Conservation (phyloP, 805 yeast species). For the Candida dendrica region DNA sequence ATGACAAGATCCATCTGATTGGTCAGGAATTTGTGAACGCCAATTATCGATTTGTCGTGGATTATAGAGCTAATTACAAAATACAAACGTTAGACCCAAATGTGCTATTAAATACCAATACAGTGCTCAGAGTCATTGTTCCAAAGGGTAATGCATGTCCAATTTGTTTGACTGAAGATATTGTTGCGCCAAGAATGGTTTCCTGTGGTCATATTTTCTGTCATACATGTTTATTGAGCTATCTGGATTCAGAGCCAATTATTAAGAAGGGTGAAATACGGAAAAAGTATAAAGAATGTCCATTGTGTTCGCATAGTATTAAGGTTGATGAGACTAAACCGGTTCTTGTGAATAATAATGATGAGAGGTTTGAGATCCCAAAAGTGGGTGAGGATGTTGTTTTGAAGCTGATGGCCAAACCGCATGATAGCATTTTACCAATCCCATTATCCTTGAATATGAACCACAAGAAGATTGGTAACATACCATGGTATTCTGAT, state of each 20-base stretch:
- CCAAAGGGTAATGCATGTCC: conserved; percentile 82
- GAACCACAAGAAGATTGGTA: conserved; percentile 30
- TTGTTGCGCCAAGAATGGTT: conserved; percentile 91
- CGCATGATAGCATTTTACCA: conserved; percentile 34
- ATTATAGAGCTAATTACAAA: conserved; percentile 45
- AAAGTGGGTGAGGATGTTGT: conserved; percentile 45
- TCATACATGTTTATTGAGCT: conserved; percentile 68
- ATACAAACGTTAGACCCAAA: conserved; percentile 69
- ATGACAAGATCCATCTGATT: conserved; percentile 38
- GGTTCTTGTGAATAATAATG: conserved; percentile 42
- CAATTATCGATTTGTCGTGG: conserved; percentile 78
- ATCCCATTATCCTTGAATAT: conserved; percentile 42
- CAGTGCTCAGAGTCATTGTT: conserved; percentile 65
- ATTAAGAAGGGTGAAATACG: conserved; percentile 29
- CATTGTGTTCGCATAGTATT: conserved; percentile 62
- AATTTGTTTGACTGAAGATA: conserved; percentile 77
- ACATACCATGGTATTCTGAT: conserved; percentile 50
- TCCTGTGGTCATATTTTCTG: conserved; percentile 93
- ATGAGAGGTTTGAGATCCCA: conserved; percentile 53
- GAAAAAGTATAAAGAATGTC: conserved; percentile 64
- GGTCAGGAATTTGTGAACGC: conserved; percentile 76
- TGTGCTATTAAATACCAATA: conserved; percentile 51
- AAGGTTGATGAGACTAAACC: conserved; percentile 55
- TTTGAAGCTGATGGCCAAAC: conserved; percentile 59
- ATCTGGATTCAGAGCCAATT: conserved; percentile 46